These are phyloP conservation scores for Plectosphaerella sp. DNA, from an alignment of 2,329 filamentous ascomycete genomes.

Conservation along the genomic window DNA sequence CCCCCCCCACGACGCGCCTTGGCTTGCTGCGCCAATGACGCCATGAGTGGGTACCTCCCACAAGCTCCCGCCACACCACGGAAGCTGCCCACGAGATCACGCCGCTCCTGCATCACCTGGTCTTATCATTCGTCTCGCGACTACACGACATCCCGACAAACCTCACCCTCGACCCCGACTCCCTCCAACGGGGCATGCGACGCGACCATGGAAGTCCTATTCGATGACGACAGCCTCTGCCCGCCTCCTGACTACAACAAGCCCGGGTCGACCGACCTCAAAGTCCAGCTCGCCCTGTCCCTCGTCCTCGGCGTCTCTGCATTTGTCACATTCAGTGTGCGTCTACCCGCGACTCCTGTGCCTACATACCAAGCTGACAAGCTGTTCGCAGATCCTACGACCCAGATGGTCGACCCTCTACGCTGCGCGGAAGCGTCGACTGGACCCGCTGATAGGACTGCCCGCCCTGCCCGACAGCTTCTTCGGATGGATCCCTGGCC, in stretches of 20 bases:
- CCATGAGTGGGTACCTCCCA: too few relatives aligned
- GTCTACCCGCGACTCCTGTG: conserved; percentile 17
- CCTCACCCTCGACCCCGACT: neutral
- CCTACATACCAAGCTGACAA: neutral
- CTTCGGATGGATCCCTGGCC: conserved; percentile 86
- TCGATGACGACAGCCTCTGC: neutral
- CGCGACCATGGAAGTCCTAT: conserved; percentile 8
- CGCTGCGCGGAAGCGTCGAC: conserved; percentile 77
- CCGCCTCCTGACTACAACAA: conserved; percentile 12
- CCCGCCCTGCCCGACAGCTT: conserved; percentile 79
- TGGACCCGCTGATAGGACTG: conserved; percentile 53
- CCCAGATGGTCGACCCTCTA: conserved; percentile 92
- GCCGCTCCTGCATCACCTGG: neutral
- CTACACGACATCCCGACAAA: neutral
- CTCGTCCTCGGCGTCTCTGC: conserved; percentile 64
- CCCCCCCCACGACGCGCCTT: too few relatives aligned
- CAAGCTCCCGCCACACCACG: too few relatives aligned
- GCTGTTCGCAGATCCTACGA: conserved; percentile 62
- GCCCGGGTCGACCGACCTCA: conserved; percentile 24
- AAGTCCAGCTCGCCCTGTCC: conserved; percentile 70
- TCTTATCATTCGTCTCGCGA: conserved; percentile 1
- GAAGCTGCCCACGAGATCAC: neutral
- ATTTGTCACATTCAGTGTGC: conserved; percentile 72
- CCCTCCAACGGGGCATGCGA: conserved; percentile 1
- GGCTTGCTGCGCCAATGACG: too few relatives aligned